Evolutionary conservation across 805 yeast species (phyloP), one percentile per base, ranked within the genome.

Genomic region (Metschnikowia chrysomelidarum): DNA sequence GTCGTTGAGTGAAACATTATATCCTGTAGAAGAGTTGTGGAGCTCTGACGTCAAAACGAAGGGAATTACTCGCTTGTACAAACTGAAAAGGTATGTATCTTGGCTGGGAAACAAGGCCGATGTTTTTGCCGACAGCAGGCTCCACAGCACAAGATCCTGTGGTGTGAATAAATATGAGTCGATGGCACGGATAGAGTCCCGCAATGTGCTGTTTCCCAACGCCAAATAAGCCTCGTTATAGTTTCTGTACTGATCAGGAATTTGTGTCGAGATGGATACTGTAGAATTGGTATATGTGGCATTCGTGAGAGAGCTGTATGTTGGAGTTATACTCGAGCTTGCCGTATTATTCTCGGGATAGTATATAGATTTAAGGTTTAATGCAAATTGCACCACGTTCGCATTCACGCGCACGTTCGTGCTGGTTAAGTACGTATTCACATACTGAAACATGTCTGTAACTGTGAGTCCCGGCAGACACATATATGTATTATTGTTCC

Each of bases 321-420:
- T 19, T n/a, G 27, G 14, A 17, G 29, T 30, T 19, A 7, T 13
- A 15, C 18, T 17, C 3, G 40, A 4, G 11, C 7, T 15, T 7
- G 31, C 16, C 13, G 32, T 29, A n/a, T n/a, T n/a, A 7, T 14
- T 8, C n/a, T 15, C 16, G 16, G 22, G 23, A 21, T 30, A 25
- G 27, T 23, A 28, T 87, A 59, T 51, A 23, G 56, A 38, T 19
- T 54, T 51, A 30, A 60, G 47, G 27, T 50, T 53, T 32, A 61
- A 37, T 18, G 66, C 44, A 7, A 68, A 9, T 36, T 57, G 62
- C n/a, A 67, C 27, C 16, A 54, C 42, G 34, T 57, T 58, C n/a
- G 60, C 68, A 25, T 60, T 48, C 46, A 59, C 32, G 36, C 58
- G 59, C 23, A 64, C 54, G 38, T 65, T 66, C 4, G 70, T 57